Evolutionary conservation across 1,284 basidiomycete species (phyloP), one percentile per base, ranked within the genome.

Genomic region (Flammula alnicola): DNA sequence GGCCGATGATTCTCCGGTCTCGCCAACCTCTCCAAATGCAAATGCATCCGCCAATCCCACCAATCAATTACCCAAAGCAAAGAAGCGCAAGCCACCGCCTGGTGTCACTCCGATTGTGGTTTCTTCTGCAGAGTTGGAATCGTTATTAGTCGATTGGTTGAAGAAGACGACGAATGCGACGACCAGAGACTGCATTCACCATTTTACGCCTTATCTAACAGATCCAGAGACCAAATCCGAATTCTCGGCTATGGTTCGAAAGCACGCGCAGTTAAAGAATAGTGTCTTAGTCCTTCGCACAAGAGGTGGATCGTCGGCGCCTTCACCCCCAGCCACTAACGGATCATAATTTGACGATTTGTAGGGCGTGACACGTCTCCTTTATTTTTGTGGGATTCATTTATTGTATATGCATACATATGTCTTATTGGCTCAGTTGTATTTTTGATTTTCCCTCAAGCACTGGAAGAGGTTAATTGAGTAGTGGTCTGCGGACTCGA

Each of bases 201-300:
- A 91, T 63, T 93, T 93, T 65, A 82, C 82, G 54, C 81, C 81
- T 11, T 88, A 86, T 60, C 66, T 91, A 44, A 85, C 79, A 46
- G 81, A 82, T 57, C 76, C 79, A 37, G 77, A 73, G 58, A 86
- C 85, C 75, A 91, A 90, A 76, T 62, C 64, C 48, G 79, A 76
- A 64, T 90, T 93, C 62, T 86, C 87, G n/a, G 77, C 74, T 14
- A 74, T 92, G 62, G 81, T 92, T 43, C 85, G 86, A 70, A 82
- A 88, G 64, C 81, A 89, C 33, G 89, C 89, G 16, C 75, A 78
- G 59, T 62, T 91, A 64, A 86, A 83, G 71, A 77, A 76, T 35
- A 84, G 85, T 22, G 72, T 81, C 22, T 67, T 92, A 49, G 73
- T 81, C n/a, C 67, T 88, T 63, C 74, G 80, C 57, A 78, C 74